These are phyloP conservation scores for Agarophyton chilense DNA, from an alignment of 23 red algal species.

Conservation along the genomic window DNA sequence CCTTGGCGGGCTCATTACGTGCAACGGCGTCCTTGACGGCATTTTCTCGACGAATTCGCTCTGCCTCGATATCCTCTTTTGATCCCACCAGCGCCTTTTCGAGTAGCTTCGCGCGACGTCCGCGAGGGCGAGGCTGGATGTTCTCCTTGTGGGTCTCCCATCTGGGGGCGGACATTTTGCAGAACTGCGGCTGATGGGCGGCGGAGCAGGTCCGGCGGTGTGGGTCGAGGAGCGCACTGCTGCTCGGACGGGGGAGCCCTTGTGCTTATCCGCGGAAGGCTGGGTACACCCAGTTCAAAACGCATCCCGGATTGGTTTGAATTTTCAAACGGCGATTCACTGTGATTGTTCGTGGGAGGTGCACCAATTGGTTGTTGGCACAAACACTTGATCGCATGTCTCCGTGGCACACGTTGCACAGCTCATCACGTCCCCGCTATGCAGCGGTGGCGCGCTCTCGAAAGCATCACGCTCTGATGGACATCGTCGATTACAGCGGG, in stretches of 20 bases:
- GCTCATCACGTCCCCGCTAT: background rate
- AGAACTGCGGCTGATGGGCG: background rate
- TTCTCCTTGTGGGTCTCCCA: conserved; percentile 84
- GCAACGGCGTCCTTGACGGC: conserved; percentile 5
- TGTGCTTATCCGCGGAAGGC: too few species aligned
- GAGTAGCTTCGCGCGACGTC: conserved; percentile 45
- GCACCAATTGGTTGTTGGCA: background rate
- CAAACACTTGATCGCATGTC: background rate
- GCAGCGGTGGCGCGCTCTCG: background rate
- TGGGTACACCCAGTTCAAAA: background rate
- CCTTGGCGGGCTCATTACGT: background rate
- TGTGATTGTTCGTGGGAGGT: background rate
- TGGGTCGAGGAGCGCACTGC: background rate
- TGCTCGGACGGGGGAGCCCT: too few species aligned
- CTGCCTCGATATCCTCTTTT: conserved; percentile 22
- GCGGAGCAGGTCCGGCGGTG: background rate
- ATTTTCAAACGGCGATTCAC: background rate
- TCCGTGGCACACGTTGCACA: conserved; percentile 6
- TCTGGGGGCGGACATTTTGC: conserved; percentile 27
- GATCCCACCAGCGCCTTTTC: conserved; percentile 25
- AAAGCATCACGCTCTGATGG: background rate
- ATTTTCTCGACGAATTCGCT: conserved; percentile 12
- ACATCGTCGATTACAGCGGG: too few species aligned
- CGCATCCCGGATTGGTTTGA: background rate
- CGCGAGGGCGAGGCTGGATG: conserved; percentile 47